Base-by-base conservation (phyloP, 768 basidiomycete genomes). In the Cystofilobasidium ferigula region DNA sequence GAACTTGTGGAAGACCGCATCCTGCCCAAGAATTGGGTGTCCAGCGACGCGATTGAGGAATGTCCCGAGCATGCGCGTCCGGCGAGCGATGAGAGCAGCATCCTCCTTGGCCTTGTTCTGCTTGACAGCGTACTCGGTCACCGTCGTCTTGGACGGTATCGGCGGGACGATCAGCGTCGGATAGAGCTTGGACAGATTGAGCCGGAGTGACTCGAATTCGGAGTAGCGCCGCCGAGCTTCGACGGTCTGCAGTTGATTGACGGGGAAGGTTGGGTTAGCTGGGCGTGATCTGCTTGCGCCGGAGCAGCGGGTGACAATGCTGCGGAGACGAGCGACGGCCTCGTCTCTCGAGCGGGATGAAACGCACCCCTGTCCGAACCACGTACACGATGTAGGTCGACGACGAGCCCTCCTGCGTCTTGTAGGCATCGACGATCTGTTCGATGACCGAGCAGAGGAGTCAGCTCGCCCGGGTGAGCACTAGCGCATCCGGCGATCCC, bases 21-120 rank as follows among this genome's bases (percentile, higher is more conserved):
- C 95, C 63, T 91, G 89, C 7, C 92, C 93, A 58, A 98, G 76
- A 63, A 95, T 94, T n/a, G 89, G 90, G 77, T 98, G 95, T 36
- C 85, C 82, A 20, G 85, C 86, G 60, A 94, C 76, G 61, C 95
- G 83, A 73, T 94, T 93, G 53, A 99, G 79, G 78, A 98, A 99
- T 3, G 90, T 93, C 75, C 92, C 88, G 35, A 99, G 80, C 85
- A 97, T 89, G 57, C 95, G 85, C 76, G 91, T 94, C 69, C 95
- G 82, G 69, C 89, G 81, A 2, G 89, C 84, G 74, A 99, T 97
- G 79, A 98, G 83, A 0, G 86, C 82, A 3, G 85, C 84, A 74
- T 99, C 95, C 73, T 99, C 95, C 73, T 94, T 97, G 28, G 94
- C 95, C 76, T 94, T 95, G 18, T 83, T 86, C 73, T 92, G 92